Percentiles rank a stretch among this genome's conserved stretches.
phyloP scores from a whole-genome alignment of 768 basidiomycete species.

The Phaffia australis region DNA sequence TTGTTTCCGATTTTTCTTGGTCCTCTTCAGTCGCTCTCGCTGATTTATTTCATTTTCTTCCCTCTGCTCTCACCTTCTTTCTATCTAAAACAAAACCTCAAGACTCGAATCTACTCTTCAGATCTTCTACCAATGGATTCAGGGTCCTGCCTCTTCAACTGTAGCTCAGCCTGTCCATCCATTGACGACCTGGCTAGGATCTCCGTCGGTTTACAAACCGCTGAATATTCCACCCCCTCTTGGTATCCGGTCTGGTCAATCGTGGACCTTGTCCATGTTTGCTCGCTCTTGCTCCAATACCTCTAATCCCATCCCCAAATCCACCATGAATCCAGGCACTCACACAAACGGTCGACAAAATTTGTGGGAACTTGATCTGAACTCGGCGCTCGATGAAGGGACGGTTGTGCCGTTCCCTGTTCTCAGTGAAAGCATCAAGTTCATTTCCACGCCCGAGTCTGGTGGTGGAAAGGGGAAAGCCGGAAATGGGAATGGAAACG shows the following conservation, averaged over 20 bases:
- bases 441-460: constrained; percentile 22
- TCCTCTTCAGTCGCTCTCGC: neutral
- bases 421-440: constrained; percentile 33
- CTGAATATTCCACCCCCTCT: constrained; percentile 57
- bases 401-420: constrained; percentile 29
- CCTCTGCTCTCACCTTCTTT: constrained; percentile 21
- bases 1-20: neutral
- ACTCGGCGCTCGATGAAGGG: neutral
- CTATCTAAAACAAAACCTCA: constrained; percentile 43
- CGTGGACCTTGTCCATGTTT: constrained; percentile 56
- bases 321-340: too few relatives aligned
- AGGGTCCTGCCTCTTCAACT: neutral
- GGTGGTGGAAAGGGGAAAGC: constrained; percentile 9
- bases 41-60: constrained; percentile 23
- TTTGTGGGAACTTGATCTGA: constrained; percentile 11
- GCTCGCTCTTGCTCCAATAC: constrained; percentile 15
- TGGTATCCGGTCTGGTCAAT: constrained; percentile 46
- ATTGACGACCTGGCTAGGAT: constrained; percentile 14
- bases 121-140: constrained; percentile 20
- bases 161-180: neutral
- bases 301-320: neutral
- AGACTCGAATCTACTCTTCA: constrained; percentile 48
- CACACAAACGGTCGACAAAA: too few relatives aligned
- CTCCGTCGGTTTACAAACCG: constrained; percentile 59
- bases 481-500: neutral